Conservation (phyloP, 2,329 filamentous ascomycete species). For the Fusarium mundagurra region DNA sequence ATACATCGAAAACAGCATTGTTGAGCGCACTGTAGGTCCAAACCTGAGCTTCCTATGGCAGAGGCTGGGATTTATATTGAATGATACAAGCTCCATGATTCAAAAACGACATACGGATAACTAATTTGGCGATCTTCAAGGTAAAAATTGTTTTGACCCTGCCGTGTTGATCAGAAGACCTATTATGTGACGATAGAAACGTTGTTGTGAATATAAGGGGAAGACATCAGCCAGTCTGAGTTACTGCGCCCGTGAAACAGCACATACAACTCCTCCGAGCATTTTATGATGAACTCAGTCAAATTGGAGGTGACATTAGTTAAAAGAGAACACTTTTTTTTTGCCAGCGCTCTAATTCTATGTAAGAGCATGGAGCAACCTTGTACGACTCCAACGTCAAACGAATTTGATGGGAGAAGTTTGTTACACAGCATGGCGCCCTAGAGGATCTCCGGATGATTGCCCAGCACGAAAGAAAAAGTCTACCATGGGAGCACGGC, state of each 20-base stretch:
- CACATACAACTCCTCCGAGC: background rate
- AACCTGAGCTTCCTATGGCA: background rate
- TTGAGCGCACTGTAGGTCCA: background rate
- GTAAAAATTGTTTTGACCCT: background rate
- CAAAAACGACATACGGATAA: background rate
- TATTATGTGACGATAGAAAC: background rate
- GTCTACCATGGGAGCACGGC: background rate
- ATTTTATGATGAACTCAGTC: background rate
- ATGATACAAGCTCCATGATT: too few relatives aligned
- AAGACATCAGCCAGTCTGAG: background rate
- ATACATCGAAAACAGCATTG: fast-evolving
- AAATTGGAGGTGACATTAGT: background rate
- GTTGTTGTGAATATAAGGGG: background rate
- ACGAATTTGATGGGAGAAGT: background rate
- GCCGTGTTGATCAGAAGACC: background rate
- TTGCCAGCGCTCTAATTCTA: background rate
- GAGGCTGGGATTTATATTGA: background rate
- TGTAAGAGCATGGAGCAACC: background rate
- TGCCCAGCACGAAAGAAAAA: background rate
- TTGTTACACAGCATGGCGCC: background rate
- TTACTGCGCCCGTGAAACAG: background rate
- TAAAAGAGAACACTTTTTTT: too few relatives aligned
- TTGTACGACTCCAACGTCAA: background rate
- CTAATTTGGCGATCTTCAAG: background rate
- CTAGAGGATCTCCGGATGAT: constrained; percentile 2